Conservation (phyloP, 257 asterid genomes). For the Pogostemon cablin region DNA sequence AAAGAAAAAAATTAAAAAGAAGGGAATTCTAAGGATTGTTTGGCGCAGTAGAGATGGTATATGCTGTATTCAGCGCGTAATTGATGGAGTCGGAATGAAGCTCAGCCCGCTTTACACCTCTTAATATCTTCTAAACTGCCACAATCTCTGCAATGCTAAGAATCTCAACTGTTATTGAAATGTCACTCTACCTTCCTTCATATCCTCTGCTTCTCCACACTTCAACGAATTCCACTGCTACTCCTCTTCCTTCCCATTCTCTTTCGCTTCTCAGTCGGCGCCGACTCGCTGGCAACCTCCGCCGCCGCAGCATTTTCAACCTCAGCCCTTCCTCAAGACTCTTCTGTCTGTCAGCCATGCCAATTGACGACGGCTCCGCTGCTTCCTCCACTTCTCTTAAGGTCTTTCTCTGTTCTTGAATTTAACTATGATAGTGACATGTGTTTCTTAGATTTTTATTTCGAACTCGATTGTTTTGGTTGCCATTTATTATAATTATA, state of each 20-base stretch:
- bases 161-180: slow-evolving; percentile 41
- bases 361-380: slow-evolving; percentile 46
- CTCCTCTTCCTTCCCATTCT: slow-evolving; percentile 27
- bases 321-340: slow-evolving; percentile 30
- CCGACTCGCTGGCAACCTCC: slow-evolving; percentile 25
- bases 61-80: neutral
- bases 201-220: slow-evolving; percentile 35
- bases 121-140: neutral
- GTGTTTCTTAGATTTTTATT: slow-evolving; percentile 1
- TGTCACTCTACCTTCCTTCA: slow-evolving; percentile 43
- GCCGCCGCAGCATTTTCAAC: slow-evolving; percentile 32
- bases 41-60: too few species aligned
- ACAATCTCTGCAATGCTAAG: neutral
- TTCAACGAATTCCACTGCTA: slow-evolving; percentile 29
- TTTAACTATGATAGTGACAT: neutral
- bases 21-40: too few species aligned
- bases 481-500: too few species aligned
- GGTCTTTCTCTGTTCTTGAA: slow-evolving; percentile 33
- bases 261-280: slow-evolving; percentile 30
- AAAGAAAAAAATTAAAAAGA: too few species aligned
- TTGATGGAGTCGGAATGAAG: neutral
- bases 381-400: slow-evolving; percentile 46
- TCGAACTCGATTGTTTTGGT: neutral
- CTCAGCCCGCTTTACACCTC: too few species aligned
- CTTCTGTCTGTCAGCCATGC: slow-evolving; percentile 54